Evolutionary conservation across 805 yeast species (phyloP).

Genomic region (Metschnikowia kunwiensis): DNA sequence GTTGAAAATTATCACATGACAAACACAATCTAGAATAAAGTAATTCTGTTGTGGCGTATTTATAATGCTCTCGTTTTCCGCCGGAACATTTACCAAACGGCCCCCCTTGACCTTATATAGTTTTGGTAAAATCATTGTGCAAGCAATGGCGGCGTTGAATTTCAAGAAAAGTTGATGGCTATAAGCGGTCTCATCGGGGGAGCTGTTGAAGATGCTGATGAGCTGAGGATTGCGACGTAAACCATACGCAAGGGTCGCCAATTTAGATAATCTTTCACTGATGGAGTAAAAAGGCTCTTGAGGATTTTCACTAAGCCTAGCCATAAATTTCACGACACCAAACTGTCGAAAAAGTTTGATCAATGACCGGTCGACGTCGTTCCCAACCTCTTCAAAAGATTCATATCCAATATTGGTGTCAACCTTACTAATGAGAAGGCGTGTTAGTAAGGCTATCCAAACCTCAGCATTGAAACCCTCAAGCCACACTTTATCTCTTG

Average conservation of each 20-base stretch:
- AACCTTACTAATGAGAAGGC: conserved; percentile 33
- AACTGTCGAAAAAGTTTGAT: no score
- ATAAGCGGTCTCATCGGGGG: conserved; percentile 46
- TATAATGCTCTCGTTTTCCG: conserved; percentile 14
- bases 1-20: conserved; percentile 26
- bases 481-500: no score
- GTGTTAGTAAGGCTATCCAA: conserved; percentile 30
- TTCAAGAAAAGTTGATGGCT: conserved; percentile 33
- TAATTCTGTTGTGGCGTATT: conserved; percentile 10
- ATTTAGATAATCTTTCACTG: conserved; percentile 24
- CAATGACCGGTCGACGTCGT: conserved; percentile 27
- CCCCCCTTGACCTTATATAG: conserved; percentile 17
- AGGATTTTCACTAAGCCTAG: conserved; percentile 27
- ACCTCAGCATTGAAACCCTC: conserved; percentile 32
- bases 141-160: conserved; percentile 18
- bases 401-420: conserved; percentile 36
- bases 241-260: conserved; percentile 33
- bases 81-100: conserved; percentile 10
- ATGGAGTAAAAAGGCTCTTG: conserved; percentile 26
- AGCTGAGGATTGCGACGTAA: conserved; percentile 37
- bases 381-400: conserved; percentile 26
- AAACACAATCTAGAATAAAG: conserved; percentile 31
- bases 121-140: conserved; percentile 29
- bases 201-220: conserved; percentile 37
- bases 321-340: no score